phyloP scores from a whole-genome alignment of 78 protist genomes.

The Anaeramoeba ignava region DNA sequence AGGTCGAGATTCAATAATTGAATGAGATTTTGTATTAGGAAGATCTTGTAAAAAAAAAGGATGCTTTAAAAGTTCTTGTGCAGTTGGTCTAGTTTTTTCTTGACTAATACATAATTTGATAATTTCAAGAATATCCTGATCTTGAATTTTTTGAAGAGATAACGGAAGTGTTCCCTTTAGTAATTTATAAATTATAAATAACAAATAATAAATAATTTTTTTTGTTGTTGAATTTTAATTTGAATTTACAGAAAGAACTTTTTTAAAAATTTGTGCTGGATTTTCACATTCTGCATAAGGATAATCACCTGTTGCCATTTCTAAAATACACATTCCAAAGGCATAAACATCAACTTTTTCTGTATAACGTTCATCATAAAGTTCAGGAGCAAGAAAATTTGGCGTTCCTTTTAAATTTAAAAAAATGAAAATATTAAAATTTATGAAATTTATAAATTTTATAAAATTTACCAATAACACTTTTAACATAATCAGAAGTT shows the following conservation, averaged over 20 bases:
- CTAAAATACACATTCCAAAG: constrained; percentile 84
- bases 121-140: constrained; percentile 17
- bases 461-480: too few relatives aligned
- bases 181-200: too few relatives aligned
- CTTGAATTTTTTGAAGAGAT: constrained; percentile 16
- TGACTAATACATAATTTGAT: too few relatives aligned
- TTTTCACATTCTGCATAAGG: constrained; percentile 75
- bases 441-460: too few relatives aligned
- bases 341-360: constrained; percentile 75
- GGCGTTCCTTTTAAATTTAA: constrained; percentile 76
- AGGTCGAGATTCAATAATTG: too few relatives aligned
- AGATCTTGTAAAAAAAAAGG: too few relatives aligned
- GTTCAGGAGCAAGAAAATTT: constrained; percentile 88
- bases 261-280: constrained; percentile 47
- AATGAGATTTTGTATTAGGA: too few relatives aligned
- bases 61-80: too few relatives aligned
- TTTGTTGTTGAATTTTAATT: too few relatives aligned
- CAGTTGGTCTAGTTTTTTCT: too few relatives aligned
- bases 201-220: background rate
- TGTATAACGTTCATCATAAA: constrained; percentile 62
- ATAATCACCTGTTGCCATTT: constrained; percentile 54
- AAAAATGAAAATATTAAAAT: too few relatives aligned
- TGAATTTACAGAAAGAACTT: constrained; percentile 24
- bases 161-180: constrained; percentile 28
- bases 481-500: too few relatives aligned